Conservation (phyloP, 2,329 filamentous ascomycete species). For the Myriosclerotinia duriaeana region DNA sequence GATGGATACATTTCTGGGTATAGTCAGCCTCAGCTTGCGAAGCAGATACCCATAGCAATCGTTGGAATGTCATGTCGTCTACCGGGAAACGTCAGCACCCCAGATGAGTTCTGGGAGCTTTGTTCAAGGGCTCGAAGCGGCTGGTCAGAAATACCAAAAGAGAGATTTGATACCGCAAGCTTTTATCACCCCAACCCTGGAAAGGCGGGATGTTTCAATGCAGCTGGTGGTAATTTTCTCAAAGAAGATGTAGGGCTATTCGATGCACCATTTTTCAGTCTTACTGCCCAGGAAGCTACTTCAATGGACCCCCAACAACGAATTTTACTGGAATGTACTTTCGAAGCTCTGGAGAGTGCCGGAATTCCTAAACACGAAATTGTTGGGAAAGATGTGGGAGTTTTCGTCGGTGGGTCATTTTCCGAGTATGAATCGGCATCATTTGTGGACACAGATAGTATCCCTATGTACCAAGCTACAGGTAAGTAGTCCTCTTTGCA, state of each 20-base stretch:
- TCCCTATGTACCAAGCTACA: slow-evolving; percentile 53
- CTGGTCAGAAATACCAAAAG: slow-evolving; percentile 25
- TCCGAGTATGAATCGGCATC: slow-evolving; percentile 23
- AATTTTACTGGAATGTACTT: slow-evolving; percentile 36
- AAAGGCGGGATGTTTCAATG: slow-evolving; percentile 22
- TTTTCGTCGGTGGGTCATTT: slow-evolving; percentile 28
- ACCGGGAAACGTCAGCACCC: slow-evolving; percentile 47
- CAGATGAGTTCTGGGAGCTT: slow-evolving; percentile 71
- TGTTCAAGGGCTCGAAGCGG: slow-evolving; percentile 57
- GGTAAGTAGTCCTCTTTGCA: slow-evolving; percentile 37
- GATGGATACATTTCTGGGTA: slow-evolving; percentile 23
- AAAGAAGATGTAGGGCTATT: slow-evolving; percentile 22
- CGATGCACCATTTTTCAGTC: slow-evolving; percentile 22
- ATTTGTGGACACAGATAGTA: slow-evolving; percentile 48
- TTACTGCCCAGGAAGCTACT: slow-evolving; percentile 32
- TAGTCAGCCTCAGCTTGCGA: slow-evolving; percentile 19
- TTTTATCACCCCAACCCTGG: slow-evolving; percentile 24
- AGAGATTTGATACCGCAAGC: slow-evolving; percentile 21
- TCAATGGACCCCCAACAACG: slow-evolving; percentile 40
- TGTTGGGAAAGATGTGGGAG: slow-evolving; percentile 31
- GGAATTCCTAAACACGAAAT: slow-evolving; percentile 28
- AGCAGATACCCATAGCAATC: slow-evolving; percentile 46
- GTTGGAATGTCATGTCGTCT: slow-evolving; percentile 54
- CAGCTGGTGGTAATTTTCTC: slow-evolving; percentile 15
- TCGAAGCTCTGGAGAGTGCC: slow-evolving; percentile 37